These are phyloP conservation scores for Amaranthus cruentus DNA, from an alignment of 148 eudicot genomes.

Conservation along the genomic window DNA sequence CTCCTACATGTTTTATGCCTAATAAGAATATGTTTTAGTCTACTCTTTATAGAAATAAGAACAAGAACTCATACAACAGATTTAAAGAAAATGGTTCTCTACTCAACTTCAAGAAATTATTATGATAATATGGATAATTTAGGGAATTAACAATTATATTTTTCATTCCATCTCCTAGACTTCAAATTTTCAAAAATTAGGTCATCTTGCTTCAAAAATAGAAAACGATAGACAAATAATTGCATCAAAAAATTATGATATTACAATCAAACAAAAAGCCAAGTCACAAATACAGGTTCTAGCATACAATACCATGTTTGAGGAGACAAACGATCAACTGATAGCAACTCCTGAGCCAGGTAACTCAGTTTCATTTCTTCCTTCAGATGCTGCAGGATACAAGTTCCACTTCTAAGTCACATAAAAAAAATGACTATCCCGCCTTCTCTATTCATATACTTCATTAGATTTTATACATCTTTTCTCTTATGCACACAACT, in stretches of 20 bases:
- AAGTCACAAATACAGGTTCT: neutral
- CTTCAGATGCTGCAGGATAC: slow-evolving; percentile 70
- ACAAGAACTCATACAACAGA: too few species aligned
- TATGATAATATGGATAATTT: neutral
- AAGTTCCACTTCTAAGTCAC: slow-evolving; percentile 3
- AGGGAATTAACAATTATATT: neutral
- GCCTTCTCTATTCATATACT: neutral
- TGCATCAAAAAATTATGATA: neutral
- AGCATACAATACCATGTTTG: slow-evolving; percentile 72
- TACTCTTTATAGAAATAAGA: too few species aligned
- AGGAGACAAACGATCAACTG: slow-evolving; percentile 93
- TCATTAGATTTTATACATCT: too few species aligned
- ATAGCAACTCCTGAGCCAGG: slow-evolving; percentile 90
- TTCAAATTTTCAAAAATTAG: neutral
- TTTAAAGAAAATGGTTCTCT: neutral
- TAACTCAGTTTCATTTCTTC: slow-evolving; percentile 97
- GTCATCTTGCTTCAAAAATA: neutral
- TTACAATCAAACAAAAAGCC: neutral
- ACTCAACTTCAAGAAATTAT: neutral
- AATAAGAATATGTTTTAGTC: too few species aligned
- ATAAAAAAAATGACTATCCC: neutral
- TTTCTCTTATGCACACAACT: too few species aligned
- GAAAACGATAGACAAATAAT: neutral
- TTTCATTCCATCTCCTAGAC: neutral
- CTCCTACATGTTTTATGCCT: too few species aligned